phyloP scores from a whole-genome alignment of 1,139 yeast species.

The Saccharomycopsis phalli region DNA sequence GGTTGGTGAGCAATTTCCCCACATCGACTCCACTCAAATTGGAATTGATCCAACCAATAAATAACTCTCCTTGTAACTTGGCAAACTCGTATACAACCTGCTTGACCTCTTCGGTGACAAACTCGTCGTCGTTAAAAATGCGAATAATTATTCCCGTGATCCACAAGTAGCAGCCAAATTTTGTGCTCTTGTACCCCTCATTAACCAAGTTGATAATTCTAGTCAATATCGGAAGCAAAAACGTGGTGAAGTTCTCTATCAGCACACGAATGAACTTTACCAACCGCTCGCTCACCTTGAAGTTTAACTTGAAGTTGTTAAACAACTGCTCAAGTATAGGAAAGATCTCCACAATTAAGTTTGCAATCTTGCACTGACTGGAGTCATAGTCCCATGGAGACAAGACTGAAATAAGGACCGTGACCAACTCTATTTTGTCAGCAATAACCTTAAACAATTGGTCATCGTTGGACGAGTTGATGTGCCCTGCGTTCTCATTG shows the following conservation, averaged over 20 bases:
- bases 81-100: constrained; percentile 37
- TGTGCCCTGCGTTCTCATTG: constrained; percentile 10
- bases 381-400: constrained; percentile 32
- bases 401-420: constrained; percentile 61
- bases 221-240: constrained; percentile 52
- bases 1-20: constrained; percentile 12
- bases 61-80: constrained; percentile 14
- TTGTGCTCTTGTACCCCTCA: constrained; percentile 58
- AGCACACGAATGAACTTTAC: constrained; percentile 61
- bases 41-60: constrained; percentile 11
- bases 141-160: constrained; percentile 78
- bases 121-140: constrained; percentile 67
- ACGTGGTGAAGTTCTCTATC: constrained; percentile 60
- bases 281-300: constrained; percentile 63
- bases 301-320: constrained; percentile 43
- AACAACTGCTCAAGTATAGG: constrained; percentile 46
- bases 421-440: constrained; percentile 66
- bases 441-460: constrained; percentile 45
- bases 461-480: constrained; percentile 20
- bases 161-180: constrained; percentile 82
- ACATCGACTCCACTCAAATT: constrained; percentile 6
- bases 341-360: constrained; percentile 50
- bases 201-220: constrained; percentile 56
- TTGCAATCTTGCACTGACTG: constrained; percentile 46
- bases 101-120: constrained; percentile 31